A percentile compares a stretch with the other conserved stretches of the same genome.
Evolutionary conservation across 2,329 filamentous ascomycete genomes (phyloP).

Genomic region (Paraphaeosphaeria minitans): DNA sequence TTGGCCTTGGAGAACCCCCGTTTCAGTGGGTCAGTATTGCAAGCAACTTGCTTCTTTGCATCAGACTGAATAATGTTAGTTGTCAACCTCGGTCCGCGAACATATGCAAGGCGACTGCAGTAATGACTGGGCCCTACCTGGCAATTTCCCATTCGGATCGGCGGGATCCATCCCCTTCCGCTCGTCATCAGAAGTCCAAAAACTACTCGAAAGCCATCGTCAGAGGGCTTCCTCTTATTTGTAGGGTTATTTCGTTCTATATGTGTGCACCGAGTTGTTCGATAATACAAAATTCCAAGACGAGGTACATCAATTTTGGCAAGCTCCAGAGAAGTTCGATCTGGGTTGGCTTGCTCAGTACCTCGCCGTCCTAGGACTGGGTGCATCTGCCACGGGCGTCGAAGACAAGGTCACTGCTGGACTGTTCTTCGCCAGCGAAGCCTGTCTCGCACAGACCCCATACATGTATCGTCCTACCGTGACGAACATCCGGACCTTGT

Average conservation of each 20-base stretch:
- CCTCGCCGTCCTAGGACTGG: conserved; percentile 26
- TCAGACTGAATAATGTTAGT: background rate
- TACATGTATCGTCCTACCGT: conserved; percentile 27
- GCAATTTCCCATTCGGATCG: conserved; percentile 29
- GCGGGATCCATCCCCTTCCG: conserved; percentile 19
- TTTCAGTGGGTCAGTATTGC: conserved; percentile 18
- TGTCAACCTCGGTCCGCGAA: conserved; percentile 14
- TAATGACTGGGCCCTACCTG: conserved; percentile 26
- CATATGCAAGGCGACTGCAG: conserved; percentile 19
- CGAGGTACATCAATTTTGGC: conserved; percentile 18
- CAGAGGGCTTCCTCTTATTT: conserved; percentile 10
- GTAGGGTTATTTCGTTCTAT: conserved; percentile 19
- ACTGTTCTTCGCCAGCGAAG: conserved; percentile 28
- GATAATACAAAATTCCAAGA: conserved; percentile 13
- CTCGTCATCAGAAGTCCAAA: conserved; percentile 15
- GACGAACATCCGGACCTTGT: conserved; percentile 21
- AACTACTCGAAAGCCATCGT: conserved; percentile 15
- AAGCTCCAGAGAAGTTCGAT: conserved; percentile 11
- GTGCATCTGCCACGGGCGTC: conserved; percentile 17
- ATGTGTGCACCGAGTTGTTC: conserved; percentile 21
- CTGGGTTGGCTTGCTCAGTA: conserved; percentile 25
- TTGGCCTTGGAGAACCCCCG: conserved; percentile 10
- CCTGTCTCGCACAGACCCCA: conserved; percentile 26
- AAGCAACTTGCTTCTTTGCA: background rate
- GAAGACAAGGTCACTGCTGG: conserved; percentile 12